Evolutionary conservation across 1,284 basidiomycete species (phyloP).

Genomic region (Naganishia sp.): DNA sequence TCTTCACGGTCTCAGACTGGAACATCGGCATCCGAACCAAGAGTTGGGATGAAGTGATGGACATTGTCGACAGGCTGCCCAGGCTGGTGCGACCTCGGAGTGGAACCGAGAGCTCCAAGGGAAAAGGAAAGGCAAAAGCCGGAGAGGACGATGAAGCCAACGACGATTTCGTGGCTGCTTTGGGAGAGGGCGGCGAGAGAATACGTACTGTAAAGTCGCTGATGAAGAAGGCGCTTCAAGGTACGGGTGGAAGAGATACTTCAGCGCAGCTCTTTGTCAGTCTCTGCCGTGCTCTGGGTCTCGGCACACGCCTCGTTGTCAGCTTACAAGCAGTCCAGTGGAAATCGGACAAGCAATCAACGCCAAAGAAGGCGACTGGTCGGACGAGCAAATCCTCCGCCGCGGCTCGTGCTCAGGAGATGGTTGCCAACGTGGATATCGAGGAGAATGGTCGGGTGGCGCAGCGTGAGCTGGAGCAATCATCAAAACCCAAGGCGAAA

Average conservation of each 20-base stretch:
- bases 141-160: conserved; percentile 35
- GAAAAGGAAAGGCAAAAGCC: conserved; percentile 45
- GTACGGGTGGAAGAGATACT: conserved; percentile 78
- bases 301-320: conserved; percentile 84
- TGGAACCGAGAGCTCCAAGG: conserved; percentile 42
- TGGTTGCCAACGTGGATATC: conserved; percentile 12
- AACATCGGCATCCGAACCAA: conserved; percentile 62
- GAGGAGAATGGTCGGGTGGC: not conserved
- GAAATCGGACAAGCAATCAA: conserved; percentile 56
- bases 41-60: conserved; percentile 66
- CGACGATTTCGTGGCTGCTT: conserved; percentile 40
- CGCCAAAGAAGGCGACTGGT: conserved; percentile 42
- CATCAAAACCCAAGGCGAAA: conserved; percentile 33
- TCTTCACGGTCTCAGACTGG: conserved; percentile 61
- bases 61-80: conserved; percentile 47
- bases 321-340: conserved; percentile 90
- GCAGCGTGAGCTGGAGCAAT: conserved; percentile 3
- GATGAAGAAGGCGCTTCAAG: conserved; percentile 83
- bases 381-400: not conserved
- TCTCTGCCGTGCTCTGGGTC: conserved; percentile 79
- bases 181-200: conserved; percentile 60
- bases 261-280: conserved; percentile 91
- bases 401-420: not conserved
- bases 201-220: conserved; percentile 77
- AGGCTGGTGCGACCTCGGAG: conserved; percentile 32